Conservation (phyloP, 805 yeast species). For the Metschnikowia chrysomelidarum region DNA sequence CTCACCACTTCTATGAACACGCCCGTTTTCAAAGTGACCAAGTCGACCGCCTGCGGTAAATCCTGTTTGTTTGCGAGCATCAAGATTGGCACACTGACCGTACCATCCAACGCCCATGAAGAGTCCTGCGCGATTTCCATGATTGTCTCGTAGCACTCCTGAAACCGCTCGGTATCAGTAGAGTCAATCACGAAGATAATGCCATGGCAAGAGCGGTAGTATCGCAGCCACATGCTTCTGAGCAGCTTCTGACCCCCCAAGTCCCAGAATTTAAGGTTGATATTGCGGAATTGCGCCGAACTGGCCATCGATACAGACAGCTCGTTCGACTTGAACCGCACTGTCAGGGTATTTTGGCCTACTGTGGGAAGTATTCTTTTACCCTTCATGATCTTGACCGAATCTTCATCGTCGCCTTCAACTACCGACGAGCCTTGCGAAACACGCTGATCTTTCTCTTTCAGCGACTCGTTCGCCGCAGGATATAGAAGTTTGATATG, state of each 20-base stretch:
- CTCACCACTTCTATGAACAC: slow-evolving; percentile 79
- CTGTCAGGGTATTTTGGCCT: slow-evolving; percentile 75
- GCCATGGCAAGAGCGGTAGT: slow-evolving; percentile 84
- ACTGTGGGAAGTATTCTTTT: slow-evolving; percentile 85
- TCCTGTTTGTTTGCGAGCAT: slow-evolving; percentile 98
- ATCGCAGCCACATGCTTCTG: slow-evolving; percentile 82
- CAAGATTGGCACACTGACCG: slow-evolving; percentile 74
- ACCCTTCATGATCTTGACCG: slow-evolving; percentile 31
- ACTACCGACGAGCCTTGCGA: slow-evolving; percentile 12
- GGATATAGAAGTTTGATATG: slow-evolving; percentile 40
- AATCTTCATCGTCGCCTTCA: slow-evolving; percentile 18
- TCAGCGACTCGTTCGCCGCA: slow-evolving; percentile 23
- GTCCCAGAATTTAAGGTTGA: slow-evolving; percentile 85
- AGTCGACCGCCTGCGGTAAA: slow-evolving; percentile 45
- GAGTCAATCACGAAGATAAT: slow-evolving; percentile 92
- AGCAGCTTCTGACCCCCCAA: slow-evolving; percentile 92
- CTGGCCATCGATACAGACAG: slow-evolving; percentile 36
- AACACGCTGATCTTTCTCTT: slow-evolving; percentile 15
- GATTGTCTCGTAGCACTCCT: slow-evolving; percentile 75
- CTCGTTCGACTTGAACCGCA: slow-evolving; percentile 29
- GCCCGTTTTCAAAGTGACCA: slow-evolving; percentile 68
- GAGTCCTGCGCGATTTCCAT: slow-evolving; percentile 43
- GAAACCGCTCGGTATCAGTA: slow-evolving; percentile 75
- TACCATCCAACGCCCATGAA: slow-evolving; percentile 34
- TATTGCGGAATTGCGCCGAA: slow-evolving; percentile 37